Base-by-base conservation (phyloP, 2,329 filamentous ascomycete species). In the Penicillium italicum region DNA sequence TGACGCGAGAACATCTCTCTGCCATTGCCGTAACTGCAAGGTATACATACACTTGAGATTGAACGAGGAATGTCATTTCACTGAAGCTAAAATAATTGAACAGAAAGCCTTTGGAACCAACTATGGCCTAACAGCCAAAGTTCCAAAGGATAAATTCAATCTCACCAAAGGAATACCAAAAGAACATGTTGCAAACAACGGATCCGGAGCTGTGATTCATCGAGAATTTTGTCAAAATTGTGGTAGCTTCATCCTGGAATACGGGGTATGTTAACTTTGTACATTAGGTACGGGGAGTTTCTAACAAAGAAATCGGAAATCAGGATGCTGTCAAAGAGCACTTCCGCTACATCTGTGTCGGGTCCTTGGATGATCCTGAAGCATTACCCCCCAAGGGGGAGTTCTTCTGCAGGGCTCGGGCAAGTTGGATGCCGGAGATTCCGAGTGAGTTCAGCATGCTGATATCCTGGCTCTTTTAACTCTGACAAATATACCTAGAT, bases 1-100 rank as follows among this genome's bases (percentile, higher is more conserved):
- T 8, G 74, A 82, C 24, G 80, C 80, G 2, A 70, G 79, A 22
- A 81, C 80, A 1, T 79, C 75, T 10, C 62, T 83, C 16, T 83
- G 80, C 59, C 80, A 83, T 64, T 83, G 80, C 62, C 59, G 66
- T 18, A 80, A 77, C 62, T 83, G 80, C 71, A 82, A 80, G 66
- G 76, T 77, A 59, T 10, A 49, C 37, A 59, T 10, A 49, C 37
- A 22, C 11, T 28, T 20, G 1, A 28, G 5, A 14, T 18, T 7
- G 3, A 33, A n/a, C 26, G 6, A 3, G 30, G 7, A 46, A 46
- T 20, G 2, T n/a, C 2, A 9, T 20, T 41, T 40, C 6, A n/a
- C 20, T 46, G 7, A 11, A 28, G 14, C 2, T 20, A 8, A 42
- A 53, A n/a, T 8, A 10, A 9, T 10, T 1, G 5, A 18, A 12